These are phyloP conservation scores for Candida sakaeoensis DNA, from an alignment of 805 yeast species.

Conservation along the genomic window DNA sequence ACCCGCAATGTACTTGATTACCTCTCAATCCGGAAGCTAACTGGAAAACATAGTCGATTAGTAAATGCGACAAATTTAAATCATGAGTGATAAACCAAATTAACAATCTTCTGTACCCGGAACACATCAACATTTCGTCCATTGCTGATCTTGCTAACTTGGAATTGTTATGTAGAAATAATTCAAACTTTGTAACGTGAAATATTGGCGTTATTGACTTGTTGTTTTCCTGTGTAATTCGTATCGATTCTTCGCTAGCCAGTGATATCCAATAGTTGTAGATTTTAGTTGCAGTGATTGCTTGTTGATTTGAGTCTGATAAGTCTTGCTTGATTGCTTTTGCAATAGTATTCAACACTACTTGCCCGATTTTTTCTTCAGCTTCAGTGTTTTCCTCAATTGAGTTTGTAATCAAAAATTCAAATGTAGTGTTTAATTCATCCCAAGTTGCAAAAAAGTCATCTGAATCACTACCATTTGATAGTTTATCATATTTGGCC, in stretches of 20 bases:
- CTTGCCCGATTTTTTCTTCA: conserved; percentile 31
- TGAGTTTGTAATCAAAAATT: conserved; percentile 20
- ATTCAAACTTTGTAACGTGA: conserved; percentile 45
- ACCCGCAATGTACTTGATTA: conserved; percentile 16
- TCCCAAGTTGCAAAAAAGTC: conserved; percentile 26
- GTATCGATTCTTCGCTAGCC: conserved; percentile 24
- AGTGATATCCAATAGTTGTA: conserved; percentile 42
- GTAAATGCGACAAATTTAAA: conserved; percentile 48
- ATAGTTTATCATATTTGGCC: conserved; percentile 14
- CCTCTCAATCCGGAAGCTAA: conserved; percentile 59
- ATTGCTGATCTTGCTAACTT: conserved; percentile 51
- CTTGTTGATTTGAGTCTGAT: conserved; percentile 1
- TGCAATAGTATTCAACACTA: conserved; percentile 47
- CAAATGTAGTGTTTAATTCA: conserved; percentile 21
- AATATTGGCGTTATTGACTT: conserved; percentile 28
- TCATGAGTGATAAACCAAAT: conserved; percentile 66
- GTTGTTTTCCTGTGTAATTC: conserved; percentile 22
- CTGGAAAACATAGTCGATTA: conserved; percentile 63
- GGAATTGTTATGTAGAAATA: conserved; percentile 49
- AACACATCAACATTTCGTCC: conserved; percentile 70
- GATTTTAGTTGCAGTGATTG: conserved; percentile 48
- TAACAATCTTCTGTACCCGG: conserved; percentile 57
- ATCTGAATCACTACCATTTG: conserved; percentile 20
- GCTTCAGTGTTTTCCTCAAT: conserved; percentile 23
- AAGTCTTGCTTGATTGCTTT: conserved; percentile 40